phyloP scores from a whole-genome alignment of 1,284 basidiomycete genomes.

The Pseudozyma hubeiensis region DNA sequence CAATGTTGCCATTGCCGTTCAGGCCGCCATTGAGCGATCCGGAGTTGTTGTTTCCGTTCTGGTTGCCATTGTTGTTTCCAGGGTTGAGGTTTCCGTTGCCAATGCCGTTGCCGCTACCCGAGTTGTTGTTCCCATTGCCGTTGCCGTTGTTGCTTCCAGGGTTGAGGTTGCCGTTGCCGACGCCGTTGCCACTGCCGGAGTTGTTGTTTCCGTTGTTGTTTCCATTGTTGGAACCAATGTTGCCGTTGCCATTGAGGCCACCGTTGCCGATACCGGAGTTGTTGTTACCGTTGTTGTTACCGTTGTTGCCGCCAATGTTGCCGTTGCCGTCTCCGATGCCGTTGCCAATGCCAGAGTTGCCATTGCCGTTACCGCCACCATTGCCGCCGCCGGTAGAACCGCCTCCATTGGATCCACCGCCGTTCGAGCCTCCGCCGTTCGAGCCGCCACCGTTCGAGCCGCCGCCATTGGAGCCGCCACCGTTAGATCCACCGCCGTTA shows the following conservation, averaged over 20 bases:
- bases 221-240: not conserved
- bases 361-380: not conserved
- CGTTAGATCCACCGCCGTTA: constrained; percentile 3
- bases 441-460: not conserved
- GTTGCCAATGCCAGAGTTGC: constrained; percentile 6
- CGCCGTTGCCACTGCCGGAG: not conserved
- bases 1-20: constrained; percentile 19
- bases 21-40: constrained; percentile 15
- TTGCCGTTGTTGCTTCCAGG: constrained; percentile 15
- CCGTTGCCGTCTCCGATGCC: constrained; percentile 2
- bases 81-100: constrained; percentile 11
- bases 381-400: not conserved
- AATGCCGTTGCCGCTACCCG: constrained; percentile 9
- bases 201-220: constrained; percentile 12
- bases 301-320: not conserved
- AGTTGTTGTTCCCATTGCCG: constrained; percentile 14
- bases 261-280: constrained; percentile 4
- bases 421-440: constrained; percentile 7
- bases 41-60: constrained; percentile 23
- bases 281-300: not conserved
- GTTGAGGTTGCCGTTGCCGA: not conserved
- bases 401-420: constrained; percentile 2
- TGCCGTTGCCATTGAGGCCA: not conserved
- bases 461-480: constrained; percentile 1
- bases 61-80: constrained; percentile 15